These are phyloP conservation scores for Talaromyces pinophilus DNA, from an alignment of 2,329 filamentous ascomycete genomes.

Conservation along the genomic window DNA sequence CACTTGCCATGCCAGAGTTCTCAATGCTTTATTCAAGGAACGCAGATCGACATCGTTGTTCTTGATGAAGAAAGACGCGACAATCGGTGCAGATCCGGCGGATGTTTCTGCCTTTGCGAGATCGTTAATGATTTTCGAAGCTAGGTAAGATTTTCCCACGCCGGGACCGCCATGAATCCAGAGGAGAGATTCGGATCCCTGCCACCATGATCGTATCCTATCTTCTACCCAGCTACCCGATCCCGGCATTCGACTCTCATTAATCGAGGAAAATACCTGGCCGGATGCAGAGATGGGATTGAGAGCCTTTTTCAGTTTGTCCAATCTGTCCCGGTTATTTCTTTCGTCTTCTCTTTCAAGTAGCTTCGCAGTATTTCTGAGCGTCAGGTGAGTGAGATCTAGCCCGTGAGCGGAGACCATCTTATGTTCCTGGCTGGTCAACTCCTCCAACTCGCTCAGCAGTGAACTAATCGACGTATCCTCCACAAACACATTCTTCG, in stretches of 20 bases:
- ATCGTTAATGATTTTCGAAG: background rate
- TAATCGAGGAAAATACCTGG: background rate
- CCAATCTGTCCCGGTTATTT: background rate
- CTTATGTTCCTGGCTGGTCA: background rate
- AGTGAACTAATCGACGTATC: background rate
- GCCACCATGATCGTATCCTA: background rate
- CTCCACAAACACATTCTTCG: background rate
- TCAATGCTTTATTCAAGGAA: background rate
- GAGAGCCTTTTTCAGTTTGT: background rate
- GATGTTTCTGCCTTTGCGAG: background rate
- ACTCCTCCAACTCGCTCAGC: background rate
- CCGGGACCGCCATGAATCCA: background rate
- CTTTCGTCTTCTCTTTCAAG: background rate
- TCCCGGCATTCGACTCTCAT: background rate
- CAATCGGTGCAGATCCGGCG: background rate
- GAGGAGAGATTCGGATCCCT: background rate
- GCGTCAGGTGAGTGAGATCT: background rate
- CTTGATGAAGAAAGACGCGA: background rate
- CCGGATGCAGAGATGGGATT: background rate
- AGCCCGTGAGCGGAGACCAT: background rate
- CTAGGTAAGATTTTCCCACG: background rate
- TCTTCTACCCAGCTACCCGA: background rate
- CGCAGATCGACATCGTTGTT: slow-evolving; percentile 1
- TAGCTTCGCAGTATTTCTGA: background rate
- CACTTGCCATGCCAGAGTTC: background rate